These are phyloP conservation scores for Sideroxylon spinosum DNA, from an alignment of 179 eudicot genomes.

Conservation along the genomic window DNA sequence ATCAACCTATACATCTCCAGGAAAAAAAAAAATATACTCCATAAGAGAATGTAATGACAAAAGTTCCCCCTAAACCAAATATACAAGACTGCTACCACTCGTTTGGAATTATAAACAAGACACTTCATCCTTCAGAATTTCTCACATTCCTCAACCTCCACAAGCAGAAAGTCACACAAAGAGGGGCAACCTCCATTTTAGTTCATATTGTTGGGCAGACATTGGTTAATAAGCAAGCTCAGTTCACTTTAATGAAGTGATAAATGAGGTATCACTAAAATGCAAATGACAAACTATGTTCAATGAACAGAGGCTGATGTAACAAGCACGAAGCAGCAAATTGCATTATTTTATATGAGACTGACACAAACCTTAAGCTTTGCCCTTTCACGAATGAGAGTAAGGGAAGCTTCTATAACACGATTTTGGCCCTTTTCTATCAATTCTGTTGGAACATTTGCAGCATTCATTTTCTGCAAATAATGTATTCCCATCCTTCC, in stretches of 20 bases:
- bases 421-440: conserved; percentile 78
- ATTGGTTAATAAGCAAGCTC: not conserved
- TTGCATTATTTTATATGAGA: not conserved
- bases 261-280: not conserved
- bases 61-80: too few species aligned
- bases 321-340: conserved; percentile 3
- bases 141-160: too few species aligned
- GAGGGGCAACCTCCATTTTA: not conserved
- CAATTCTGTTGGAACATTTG: conserved; percentile 66
- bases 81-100: too few species aligned
- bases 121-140: too few species aligned
- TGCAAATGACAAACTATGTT: not conserved
- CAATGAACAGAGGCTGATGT: not conserved
- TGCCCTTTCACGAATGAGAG: conserved; percentile 93
- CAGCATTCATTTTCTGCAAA: conserved; percentile 55
- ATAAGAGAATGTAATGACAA: too few species aligned
- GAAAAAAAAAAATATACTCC: too few species aligned
- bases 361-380: conserved; percentile 69
- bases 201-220: not conserved
- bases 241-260: not conserved
- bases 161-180: too few species aligned
- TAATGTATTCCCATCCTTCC: conserved; percentile 70
- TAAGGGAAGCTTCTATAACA: conserved; percentile 91
- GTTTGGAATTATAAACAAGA: too few species aligned
- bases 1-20: too few species aligned